Evolutionary conservation across 2,329 filamentous ascomycete species (phyloP).

Genomic region (Polytolypa hystricis): DNA sequence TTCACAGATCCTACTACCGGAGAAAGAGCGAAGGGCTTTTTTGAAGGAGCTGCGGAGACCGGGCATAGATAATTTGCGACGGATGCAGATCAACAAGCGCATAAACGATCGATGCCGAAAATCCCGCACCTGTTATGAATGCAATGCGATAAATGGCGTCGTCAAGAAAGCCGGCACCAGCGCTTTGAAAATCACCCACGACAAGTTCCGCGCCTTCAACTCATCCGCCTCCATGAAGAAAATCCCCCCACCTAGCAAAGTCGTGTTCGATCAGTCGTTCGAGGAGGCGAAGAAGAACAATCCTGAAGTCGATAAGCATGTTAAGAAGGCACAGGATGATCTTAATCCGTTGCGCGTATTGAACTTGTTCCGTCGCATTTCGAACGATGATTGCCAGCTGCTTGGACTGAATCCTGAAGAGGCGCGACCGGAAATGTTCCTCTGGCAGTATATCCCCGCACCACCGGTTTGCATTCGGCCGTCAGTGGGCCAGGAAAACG

Average conservation of each 20-base stretch:
- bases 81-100: constrained; percentile 72
- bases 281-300: constrained; percentile 65
- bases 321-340: constrained; percentile 88
- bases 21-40: constrained; percentile 64
- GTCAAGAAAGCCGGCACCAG: constrained; percentile 74
- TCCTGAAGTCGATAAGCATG: constrained; percentile 76
- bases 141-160: constrained; percentile 72
- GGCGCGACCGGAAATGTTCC: constrained; percentile 87
- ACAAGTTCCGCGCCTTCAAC: constrained; percentile 82
- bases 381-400: constrained; percentile 75
- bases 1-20: constrained; percentile 68
- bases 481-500: constrained; percentile 83
- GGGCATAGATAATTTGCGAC: constrained; percentile 74
- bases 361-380: constrained; percentile 84
- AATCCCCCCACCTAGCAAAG: constrained; percentile 66
- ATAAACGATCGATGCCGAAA: constrained; percentile 88
- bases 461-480: constrained; percentile 90
- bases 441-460: constrained; percentile 93
- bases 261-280: constrained; percentile 78
- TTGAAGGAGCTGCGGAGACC: constrained; percentile 72
- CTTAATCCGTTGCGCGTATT: constrained; percentile 79
- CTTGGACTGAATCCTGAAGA: constrained; percentile 78
- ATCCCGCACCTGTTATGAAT: constrained; percentile 69
- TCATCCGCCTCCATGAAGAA: constrained; percentile 81
- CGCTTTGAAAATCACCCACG: constrained; percentile 87